These are phyloP conservation scores for Ensete glaucum DNA, from an alignment of 176 grass and related monocot species.

Conservation along the genomic window DNA sequence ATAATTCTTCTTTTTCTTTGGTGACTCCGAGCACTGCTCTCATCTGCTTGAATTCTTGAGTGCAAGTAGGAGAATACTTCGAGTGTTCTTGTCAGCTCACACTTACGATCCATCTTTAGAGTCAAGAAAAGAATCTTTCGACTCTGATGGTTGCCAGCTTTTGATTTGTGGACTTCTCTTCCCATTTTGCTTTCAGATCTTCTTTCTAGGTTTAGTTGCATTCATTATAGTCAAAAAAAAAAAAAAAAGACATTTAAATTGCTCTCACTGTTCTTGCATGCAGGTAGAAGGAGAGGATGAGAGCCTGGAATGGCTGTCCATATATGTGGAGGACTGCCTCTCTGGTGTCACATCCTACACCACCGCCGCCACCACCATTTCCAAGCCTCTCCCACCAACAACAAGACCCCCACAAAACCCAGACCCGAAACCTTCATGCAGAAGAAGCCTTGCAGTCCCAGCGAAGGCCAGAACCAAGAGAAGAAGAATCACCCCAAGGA, in stretches of 20 bases:
- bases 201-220: background rate
- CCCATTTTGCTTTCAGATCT: no score
- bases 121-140: no score
- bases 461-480: constrained; percentile 34
- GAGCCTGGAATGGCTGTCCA: constrained; percentile 60
- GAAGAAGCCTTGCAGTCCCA: background rate
- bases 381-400: background rate
- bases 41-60: no score
- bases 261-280: background rate
- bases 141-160: background rate
- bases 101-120: background rate
- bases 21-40: no score
- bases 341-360: constrained; percentile 16
- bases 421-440: background rate
- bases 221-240: background rate
- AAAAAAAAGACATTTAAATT: background rate
- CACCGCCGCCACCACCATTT: background rate
- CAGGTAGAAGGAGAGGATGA: constrained; percentile 52
- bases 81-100: background rate
- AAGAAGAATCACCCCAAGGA: constrained; percentile 28
- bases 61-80: no score
- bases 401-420: constrained; percentile 22
- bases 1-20: no score
- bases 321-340: constrained; percentile 78
- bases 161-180: background rate